phyloP scores from a whole-genome alignment of 2,329 filamentous ascomycete genomes.

The Colletotrichum salicis region DNA sequence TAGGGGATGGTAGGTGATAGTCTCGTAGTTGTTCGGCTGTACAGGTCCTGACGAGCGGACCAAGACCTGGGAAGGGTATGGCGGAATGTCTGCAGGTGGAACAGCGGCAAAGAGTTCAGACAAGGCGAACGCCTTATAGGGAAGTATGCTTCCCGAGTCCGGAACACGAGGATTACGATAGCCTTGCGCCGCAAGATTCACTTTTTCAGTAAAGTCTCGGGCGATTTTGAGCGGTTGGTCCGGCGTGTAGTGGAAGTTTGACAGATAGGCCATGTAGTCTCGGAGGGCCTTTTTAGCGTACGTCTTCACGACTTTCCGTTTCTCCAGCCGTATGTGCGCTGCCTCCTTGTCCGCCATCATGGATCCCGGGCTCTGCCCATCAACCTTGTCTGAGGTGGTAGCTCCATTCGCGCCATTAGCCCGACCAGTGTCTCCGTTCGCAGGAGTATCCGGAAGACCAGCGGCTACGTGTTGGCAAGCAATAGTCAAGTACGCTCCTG shows the following conservation, averaged over 20 bases:
- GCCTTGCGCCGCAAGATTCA: constrained; percentile 66
- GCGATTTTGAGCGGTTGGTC: constrained; percentile 70
- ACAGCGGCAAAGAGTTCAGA: constrained; percentile 77
- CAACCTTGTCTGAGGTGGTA: background rate
- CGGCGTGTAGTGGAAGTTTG: constrained; percentile 82
- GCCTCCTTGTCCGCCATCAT: constrained; percentile 58
- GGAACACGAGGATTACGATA: constrained; percentile 50
- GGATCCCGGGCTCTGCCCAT: constrained; percentile 33
- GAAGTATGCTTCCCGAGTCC: constrained; percentile 33
- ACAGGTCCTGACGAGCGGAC: constrained; percentile 44
- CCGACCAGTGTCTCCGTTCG: constrained; percentile 15
- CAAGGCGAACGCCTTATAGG: constrained; percentile 56
- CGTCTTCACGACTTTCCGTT: constrained; percentile 75
- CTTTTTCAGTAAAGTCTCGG: constrained; percentile 66
- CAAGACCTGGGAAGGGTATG: constrained; percentile 66
- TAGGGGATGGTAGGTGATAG: constrained; percentile 83
- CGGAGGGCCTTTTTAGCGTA: constrained; percentile 81
- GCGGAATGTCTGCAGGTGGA: constrained; percentile 73
- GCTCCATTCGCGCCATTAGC: constrained; percentile 7
- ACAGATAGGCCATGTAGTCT: constrained; percentile 79
- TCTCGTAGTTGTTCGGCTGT: constrained; percentile 59
- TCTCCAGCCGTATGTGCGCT: constrained; percentile 49
- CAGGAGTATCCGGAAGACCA: constrained; percentile 54
- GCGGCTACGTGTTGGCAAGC: constrained; percentile 73
- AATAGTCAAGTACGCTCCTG: constrained; percentile 75